phyloP scores from a whole-genome alignment of 192 early-diverging fungal species.

The Chytriomyces confervae region DNA sequence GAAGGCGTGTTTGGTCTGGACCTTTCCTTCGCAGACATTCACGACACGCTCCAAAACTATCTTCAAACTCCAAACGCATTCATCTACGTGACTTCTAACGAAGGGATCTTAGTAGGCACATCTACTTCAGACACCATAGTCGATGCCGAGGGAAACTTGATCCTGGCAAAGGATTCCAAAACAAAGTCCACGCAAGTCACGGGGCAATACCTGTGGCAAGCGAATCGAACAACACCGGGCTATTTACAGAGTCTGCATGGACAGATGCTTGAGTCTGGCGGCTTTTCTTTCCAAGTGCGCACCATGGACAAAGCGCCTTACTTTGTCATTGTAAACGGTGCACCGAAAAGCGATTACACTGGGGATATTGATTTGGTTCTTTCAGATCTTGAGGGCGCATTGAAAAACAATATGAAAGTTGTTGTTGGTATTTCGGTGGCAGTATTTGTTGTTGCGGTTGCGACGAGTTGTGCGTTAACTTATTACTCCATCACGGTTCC shows the following conservation, averaged over 20 bases:
- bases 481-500: background rate
- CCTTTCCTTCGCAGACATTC: background rate
- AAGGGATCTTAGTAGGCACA: too few species aligned
- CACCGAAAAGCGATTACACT: background rate
- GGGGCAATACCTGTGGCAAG: too few species aligned
- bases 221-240: too few species aligned
- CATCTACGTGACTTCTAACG: too few species aligned
- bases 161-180: too few species aligned
- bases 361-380: background rate
- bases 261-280: background rate
- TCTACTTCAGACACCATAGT: too few species aligned
- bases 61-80: background rate
- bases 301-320: slow-evolving; percentile 1
- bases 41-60: background rate
- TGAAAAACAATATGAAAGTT: background rate
- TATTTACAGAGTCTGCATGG: too few species aligned
- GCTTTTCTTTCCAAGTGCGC: background rate
- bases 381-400: background rate
- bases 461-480: background rate
- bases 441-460: background rate
- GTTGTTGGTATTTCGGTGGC: background rate
- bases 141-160: too few species aligned
- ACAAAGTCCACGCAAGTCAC: too few species aligned
- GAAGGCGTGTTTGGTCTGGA: too few species aligned
- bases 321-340: slow-evolving; percentile 1